Evolutionary conservation across 768 basidiomycete species (phyloP).

Genomic region (Mycena kentingensis): DNA sequence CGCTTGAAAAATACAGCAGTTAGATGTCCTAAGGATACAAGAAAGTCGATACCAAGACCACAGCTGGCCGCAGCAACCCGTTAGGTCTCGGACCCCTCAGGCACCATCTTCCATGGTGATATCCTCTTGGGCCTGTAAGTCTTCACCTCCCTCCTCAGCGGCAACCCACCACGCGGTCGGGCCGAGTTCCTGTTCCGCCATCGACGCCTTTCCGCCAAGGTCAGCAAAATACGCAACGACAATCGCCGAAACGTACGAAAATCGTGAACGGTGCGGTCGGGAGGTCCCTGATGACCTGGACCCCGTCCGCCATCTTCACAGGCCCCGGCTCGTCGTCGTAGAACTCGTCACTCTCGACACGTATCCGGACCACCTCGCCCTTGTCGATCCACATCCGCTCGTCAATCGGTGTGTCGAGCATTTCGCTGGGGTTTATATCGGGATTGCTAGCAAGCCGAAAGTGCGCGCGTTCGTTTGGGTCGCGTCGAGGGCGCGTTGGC

Average conservation of each 20-base stretch:
- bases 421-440: conserved; percentile 53
- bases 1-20: no score
- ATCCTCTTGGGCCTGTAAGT: no score
- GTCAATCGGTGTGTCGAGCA: conserved; percentile 66
- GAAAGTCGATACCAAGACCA: not conserved
- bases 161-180: conserved; percentile 76
- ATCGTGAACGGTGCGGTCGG: conserved; percentile 67
- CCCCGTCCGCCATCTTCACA: conserved; percentile 72
- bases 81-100: no score
- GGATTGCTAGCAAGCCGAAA: conserved; percentile 73
- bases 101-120: conserved; percentile 46
- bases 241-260: conserved; percentile 47
- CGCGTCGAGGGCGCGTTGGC: conserved; percentile 43
- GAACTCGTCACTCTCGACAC: conserved; percentile 81
- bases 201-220: conserved; percentile 61
- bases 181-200: conserved; percentile 81
- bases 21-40: conserved; percentile 13
- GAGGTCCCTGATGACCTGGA: conserved; percentile 54
- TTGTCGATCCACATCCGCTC: conserved; percentile 83
- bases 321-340: conserved; percentile 87
- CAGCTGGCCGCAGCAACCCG: not conserved
- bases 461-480: conserved; percentile 79
- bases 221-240: not conserved
- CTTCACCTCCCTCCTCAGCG: conserved; percentile 42
- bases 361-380: conserved; percentile 73